A percentile compares a stretch with the other conserved stretches of the same genome.
These are phyloP conservation scores for Artomyces pyxidatus DNA, from an alignment of 768 basidiomycete species.

Conservation along the genomic window DNA sequence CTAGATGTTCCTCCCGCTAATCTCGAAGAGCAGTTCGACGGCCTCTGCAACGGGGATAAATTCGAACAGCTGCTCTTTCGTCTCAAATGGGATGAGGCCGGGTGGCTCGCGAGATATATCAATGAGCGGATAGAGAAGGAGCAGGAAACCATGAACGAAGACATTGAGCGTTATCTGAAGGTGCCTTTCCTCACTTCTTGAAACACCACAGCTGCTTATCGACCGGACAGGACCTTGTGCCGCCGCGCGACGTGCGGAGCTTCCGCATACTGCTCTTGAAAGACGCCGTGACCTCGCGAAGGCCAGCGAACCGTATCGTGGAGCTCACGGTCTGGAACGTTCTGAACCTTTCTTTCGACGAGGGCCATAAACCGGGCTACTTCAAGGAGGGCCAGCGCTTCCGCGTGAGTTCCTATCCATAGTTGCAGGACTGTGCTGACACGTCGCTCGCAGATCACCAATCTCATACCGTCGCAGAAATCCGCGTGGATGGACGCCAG, in stretches of 20 bases:
- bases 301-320: constrained; percentile 8
- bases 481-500: constrained; percentile 60
- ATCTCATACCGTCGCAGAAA: constrained; percentile 58
- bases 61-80: constrained; percentile 35
- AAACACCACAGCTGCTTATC: neutral
- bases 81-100: constrained; percentile 39
- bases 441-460: constrained; percentile 42
- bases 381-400: constrained; percentile 14
- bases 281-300: constrained; percentile 5
- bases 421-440: neutral
- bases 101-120: constrained; percentile 54
- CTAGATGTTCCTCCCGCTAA: constrained; percentile 25
- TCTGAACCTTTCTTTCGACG: constrained; percentile 8
- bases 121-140: constrained; percentile 40
- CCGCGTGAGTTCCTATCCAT: constrained; percentile 3
- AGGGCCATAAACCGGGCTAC: neutral
- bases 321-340: constrained; percentile 16
- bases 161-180: constrained; percentile 67
- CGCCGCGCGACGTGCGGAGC: constrained; percentile 16
- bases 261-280: constrained; percentile 12
- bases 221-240: constrained; percentile 6
- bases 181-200: constrained; percentile 29
- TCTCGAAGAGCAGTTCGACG: constrained; percentile 47
- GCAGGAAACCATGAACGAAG: constrained; percentile 40
- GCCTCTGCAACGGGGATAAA: constrained; percentile 50